Conservation (phyloP, 371 early-diverging fungal genomes). For the Sporodiniella umbellata region DNA sequence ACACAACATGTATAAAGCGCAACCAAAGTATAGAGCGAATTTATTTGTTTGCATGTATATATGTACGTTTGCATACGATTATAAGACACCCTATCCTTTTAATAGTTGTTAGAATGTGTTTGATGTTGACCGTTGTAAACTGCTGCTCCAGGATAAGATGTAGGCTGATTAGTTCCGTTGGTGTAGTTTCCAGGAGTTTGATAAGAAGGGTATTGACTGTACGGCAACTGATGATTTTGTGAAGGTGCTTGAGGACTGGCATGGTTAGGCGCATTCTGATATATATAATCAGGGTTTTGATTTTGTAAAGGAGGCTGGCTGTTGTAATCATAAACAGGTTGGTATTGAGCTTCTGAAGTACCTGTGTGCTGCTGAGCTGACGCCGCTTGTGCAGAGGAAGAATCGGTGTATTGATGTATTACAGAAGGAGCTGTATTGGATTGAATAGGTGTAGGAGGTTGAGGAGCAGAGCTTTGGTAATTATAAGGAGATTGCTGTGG, state of each 20-base stretch:
- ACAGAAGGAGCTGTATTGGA: not conserved
- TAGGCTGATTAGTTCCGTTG: not conserved
- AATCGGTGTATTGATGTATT: not conserved
- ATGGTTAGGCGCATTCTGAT: not conserved
- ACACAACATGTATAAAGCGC: no score
- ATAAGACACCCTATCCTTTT: no score
- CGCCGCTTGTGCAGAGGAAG: not conserved
- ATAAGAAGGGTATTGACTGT: conserved; percentile 1
- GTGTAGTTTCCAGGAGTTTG: not conserved
- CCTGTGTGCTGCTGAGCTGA: conserved; percentile 5
- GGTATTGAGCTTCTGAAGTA: not conserved
- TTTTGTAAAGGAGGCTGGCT: not conserved
- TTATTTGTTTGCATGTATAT: no score
- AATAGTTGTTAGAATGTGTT: conserved; percentile 11
- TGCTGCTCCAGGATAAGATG: conserved; percentile 3
- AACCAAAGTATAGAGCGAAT: no score
- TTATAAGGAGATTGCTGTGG: conserved; percentile 2
- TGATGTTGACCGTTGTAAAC: conserved; percentile 9
- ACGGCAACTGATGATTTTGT: conserved; percentile 7
- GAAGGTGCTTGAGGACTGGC: not conserved
- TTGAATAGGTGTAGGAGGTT: conserved; percentile 9
- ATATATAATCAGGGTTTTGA: not conserved
- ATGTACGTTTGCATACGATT: no score
- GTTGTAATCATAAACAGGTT: conserved; percentile 2
- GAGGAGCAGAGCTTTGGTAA: conserved; percentile 15